These are phyloP conservation scores for Dryas drummondii DNA, from an alignment of 306 rosid species.

Conservation along the genomic window DNA sequence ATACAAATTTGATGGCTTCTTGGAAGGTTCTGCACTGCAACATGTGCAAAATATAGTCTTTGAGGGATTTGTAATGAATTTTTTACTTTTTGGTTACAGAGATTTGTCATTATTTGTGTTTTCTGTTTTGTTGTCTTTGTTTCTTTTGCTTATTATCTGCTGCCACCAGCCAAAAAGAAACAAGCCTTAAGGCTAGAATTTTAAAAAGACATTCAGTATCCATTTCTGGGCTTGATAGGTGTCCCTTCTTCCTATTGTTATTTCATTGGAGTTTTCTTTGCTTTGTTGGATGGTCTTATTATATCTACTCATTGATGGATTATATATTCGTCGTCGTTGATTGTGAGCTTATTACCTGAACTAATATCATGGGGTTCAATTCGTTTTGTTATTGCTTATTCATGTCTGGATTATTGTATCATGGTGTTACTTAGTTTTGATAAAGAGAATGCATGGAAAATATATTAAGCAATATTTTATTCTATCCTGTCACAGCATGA, in stretches of 20 bases:
- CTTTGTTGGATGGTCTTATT: background rate
- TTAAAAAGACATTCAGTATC: background rate
- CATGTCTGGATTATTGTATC: conserved; percentile 10
- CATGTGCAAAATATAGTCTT: background rate
- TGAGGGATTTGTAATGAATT: background rate
- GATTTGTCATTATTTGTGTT: background rate
- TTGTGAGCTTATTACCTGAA: background rate
- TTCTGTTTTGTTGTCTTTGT: background rate
- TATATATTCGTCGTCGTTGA: background rate
- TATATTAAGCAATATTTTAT: conserved; percentile 18
- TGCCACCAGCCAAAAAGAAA: background rate
- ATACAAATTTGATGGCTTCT: background rate
- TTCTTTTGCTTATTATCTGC: background rate
- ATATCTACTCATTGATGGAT: background rate
- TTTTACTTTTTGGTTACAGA: background rate
- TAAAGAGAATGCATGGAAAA: conserved; percentile 23
- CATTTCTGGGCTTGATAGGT: background rate
- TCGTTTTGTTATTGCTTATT: conserved; percentile 9
- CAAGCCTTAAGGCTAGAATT: background rate
- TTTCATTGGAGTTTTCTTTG: background rate
- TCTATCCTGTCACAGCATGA: conserved; percentile 65
- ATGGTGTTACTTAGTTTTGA: conserved; percentile 17
- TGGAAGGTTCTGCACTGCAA: background rate
- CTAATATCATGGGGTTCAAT: background rate
- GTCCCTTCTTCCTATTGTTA: background rate